Percentiles rank a stretch among this genome's conserved stretches.
These are phyloP conservation scores for Claviceps purpurea DNA, from an alignment of 2,329 filamentous ascomycete genomes.

Conservation along the genomic window DNA sequence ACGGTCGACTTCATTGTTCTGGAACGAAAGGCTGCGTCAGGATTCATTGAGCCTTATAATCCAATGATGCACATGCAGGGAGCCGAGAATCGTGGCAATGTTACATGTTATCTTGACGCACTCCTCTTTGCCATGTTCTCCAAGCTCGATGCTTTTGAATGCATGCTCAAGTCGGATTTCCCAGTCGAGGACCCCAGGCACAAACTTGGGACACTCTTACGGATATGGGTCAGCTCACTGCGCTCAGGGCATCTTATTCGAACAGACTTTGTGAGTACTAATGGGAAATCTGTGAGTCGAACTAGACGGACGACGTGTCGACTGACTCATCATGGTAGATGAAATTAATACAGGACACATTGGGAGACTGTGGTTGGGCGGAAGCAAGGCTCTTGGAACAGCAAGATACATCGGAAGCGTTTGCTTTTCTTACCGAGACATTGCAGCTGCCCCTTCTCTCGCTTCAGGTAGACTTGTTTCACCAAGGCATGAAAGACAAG, in stretches of 20 bases:
- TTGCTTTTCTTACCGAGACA: slow-evolving; percentile 85
- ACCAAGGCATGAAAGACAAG: slow-evolving; percentile 70
- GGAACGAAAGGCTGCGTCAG: slow-evolving; percentile 68
- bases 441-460: slow-evolving; percentile 78
- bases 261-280: slow-evolving; percentile 56
- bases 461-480: slow-evolving; percentile 87
- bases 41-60: slow-evolving; percentile 63
- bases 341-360: slow-evolving; percentile 64
- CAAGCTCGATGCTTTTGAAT: slow-evolving; percentile 79
- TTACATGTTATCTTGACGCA: slow-evolving; percentile 92
- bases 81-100: slow-evolving; percentile 70
- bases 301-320: not conserved
- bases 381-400: slow-evolving; percentile 67
- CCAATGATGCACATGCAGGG: slow-evolving; percentile 62
- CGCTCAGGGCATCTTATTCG: slow-evolving; percentile 75
- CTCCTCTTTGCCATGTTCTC: slow-evolving; percentile 94
- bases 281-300: not conserved
- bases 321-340: slow-evolving; percentile 39
- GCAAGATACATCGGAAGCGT: slow-evolving; percentile 92
- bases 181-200: slow-evolving; percentile 52
- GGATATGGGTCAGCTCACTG: slow-evolving; percentile 89
- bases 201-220: slow-evolving; percentile 62
- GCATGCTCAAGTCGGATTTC: slow-evolving; percentile 72
- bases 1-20: slow-evolving; percentile 66
- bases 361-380: slow-evolving; percentile 79